These are phyloP conservation scores for Actinomortierella wolfii DNA, from an alignment of 371 early-diverging fungal genomes.

Conservation along the genomic window DNA sequence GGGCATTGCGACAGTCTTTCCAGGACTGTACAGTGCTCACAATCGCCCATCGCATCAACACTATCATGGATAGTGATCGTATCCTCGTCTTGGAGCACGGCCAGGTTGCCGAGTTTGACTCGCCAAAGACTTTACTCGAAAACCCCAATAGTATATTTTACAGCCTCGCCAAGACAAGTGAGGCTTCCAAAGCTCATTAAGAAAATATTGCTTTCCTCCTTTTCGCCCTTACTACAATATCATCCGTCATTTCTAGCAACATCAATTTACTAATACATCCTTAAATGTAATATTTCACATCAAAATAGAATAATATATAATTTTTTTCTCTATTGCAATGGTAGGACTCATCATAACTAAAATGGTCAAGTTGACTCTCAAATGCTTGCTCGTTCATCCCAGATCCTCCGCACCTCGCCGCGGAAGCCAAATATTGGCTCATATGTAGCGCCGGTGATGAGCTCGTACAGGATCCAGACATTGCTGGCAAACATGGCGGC, in stretches of 20 bases:
- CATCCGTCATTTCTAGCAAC: too few species aligned
- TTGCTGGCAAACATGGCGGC: constrained; percentile 69
- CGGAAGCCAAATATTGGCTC: constrained; percentile 56
- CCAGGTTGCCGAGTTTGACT: constrained; percentile 64
- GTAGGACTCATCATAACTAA: too few species aligned
- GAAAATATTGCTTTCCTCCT: too few species aligned
- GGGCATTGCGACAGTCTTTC: constrained; percentile 81
- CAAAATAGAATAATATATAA: too few species aligned
- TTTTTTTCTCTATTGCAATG: too few species aligned
- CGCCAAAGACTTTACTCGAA: constrained; percentile 56
- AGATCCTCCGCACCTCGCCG: constrained; percentile 60
- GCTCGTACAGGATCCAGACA: constrained; percentile 69
- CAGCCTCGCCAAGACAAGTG: constrained; percentile 50
- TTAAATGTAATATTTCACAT: too few species aligned
- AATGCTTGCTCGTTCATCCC: constrained; percentile 57
- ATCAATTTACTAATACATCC: too few species aligned
- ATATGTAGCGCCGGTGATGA: constrained; percentile 61
- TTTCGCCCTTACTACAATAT: too few species aligned
- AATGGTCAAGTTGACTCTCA: too few species aligned
- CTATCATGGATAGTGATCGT: constrained; percentile 71
- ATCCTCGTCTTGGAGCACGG: constrained; percentile 77
- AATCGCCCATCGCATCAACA: constrained; percentile 85
- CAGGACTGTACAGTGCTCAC: constrained; percentile 78
- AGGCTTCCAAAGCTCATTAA: too few species aligned
- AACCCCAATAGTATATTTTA: constrained; percentile 58